Base-by-base conservation (phyloP, 2,329 filamentous ascomycete genomes). In the Alternaria postmessia region DNA sequence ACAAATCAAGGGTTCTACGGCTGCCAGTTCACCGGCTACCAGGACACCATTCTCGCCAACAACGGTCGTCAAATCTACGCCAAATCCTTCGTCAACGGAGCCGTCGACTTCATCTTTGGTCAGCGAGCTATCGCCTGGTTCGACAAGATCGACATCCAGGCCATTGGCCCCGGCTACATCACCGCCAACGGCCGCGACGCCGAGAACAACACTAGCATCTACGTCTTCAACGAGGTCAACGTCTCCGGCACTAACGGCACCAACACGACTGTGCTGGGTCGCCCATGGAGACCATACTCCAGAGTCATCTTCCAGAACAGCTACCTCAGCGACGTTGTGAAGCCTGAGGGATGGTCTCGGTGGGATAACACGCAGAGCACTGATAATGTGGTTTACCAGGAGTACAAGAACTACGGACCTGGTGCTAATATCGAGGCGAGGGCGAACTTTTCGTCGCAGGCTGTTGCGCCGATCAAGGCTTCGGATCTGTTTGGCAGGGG, bases 71-170 rank as follows among this genome's bases (percentile, higher is more conserved):
- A 87, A 65, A 69, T 87, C 39, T 88, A 86, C 68, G 84, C 81
- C 22, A 82, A 82, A 59, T 82, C 80, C 56, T 83, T 85, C 58
- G 86, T 88, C 62, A 81, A 84, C 41, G 85, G 86, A n/a, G 83
- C 84, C 6, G 82, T 84, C 43, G 86, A 88, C 66, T 86, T 86
- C 64, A 83, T 86, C 64, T 88, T 88, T 68, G 81, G 86, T 42
- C 51, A 63, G 7, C 61, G 80, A 57, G 79, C 83, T 51, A 66
- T 75, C 59, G 78, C 80, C 51, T 88, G 81, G 84, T 83, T 82
- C 72, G 79, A 71, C 22, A 61, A 68, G 30, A 28, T 84, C 38
- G 67, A 75, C 8, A 71, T 71, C 16, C 57, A 63, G 6, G 9
- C 61, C 3, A 62, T 68, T 5, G 61, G 62, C 2, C 8, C 49